Percentiles rank a stretch among this genome's conserved stretches.
Conservation (phyloP, 768 basidiomycete species). For the Leccinum barrowsii region DNA sequence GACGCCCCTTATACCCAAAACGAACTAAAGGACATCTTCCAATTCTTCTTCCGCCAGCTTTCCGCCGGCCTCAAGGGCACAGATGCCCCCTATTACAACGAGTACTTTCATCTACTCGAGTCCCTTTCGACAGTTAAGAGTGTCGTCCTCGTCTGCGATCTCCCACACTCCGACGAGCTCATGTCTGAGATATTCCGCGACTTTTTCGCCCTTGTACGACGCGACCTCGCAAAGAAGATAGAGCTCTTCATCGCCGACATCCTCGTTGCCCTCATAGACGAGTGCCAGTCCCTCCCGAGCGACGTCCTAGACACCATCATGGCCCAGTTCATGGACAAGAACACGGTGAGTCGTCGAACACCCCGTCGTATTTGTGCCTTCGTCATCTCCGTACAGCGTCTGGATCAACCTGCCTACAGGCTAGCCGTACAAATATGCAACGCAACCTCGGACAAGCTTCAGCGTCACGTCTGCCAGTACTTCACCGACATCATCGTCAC, state of each 20-base stretch:
- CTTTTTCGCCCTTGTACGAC: conserved; percentile 77
- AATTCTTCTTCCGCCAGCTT: conserved; percentile 92
- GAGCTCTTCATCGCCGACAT: conserved; percentile 88
- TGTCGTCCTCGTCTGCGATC: conserved; percentile 89
- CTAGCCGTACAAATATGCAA: conserved; percentile 87
- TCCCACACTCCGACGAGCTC: conserved; percentile 82
- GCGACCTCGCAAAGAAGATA: conserved; percentile 73
- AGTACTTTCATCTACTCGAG: conserved; percentile 95
- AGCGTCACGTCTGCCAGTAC: conserved; percentile 86
- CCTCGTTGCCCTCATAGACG: conserved; percentile 85
- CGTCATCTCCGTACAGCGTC: conserved; percentile 38
- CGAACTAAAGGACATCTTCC: conserved; percentile 93
- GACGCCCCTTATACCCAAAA: conserved; percentile 91
- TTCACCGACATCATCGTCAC: conserved; percentile 86
- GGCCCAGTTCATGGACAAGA: conserved; percentile 81
- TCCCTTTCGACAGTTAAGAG: conserved; percentile 92
- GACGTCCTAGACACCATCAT: conserved; percentile 80
- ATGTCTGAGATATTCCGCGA: conserved; percentile 80
- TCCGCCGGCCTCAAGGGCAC: conserved; percentile 66
- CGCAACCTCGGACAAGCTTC: conserved; percentile 77
- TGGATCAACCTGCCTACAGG: conserved; percentile 74
- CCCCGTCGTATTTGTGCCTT: neutral
- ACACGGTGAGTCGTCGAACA: conserved; percentile 48
- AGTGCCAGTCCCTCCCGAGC: conserved; percentile 69
- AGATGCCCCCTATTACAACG: conserved; percentile 81